These are phyloP conservation scores for Alternaria longipes DNA, from an alignment of 2,329 filamentous ascomycete species.

Conservation along the genomic window DNA sequence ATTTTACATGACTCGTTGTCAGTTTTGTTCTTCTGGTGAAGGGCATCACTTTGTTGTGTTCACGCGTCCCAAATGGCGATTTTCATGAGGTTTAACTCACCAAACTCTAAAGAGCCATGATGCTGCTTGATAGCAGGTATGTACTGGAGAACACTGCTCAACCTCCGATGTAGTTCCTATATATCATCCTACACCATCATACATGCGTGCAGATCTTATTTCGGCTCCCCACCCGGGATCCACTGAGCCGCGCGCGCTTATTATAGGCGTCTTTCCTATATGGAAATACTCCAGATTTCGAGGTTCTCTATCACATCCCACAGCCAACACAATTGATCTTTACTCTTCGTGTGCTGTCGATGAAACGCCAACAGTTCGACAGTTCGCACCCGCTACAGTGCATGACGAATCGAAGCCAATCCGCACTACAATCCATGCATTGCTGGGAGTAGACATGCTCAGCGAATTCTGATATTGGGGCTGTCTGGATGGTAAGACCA, in stretches of 20 bases:
- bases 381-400: conserved; percentile 9
- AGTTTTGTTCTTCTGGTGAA: not conserved
- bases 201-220: not conserved
- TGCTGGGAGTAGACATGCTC: conserved; percentile 1
- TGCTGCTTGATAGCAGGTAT: not conserved
- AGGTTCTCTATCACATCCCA: not conserved
- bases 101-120: not conserved
- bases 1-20: not conserved
- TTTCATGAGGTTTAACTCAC: not conserved
- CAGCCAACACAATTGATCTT: not conserved
- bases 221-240: not conserved
- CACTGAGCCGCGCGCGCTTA: not conserved
- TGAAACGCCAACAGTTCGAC: conserved; percentile 20
- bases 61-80: not conserved
- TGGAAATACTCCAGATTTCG: not conserved
- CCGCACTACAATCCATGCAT: conserved; percentile 12
- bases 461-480: not conserved
- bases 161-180: not conserved
- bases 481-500: not conserved
- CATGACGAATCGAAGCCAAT: conserved; percentile 13
- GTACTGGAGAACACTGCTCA: not conserved
- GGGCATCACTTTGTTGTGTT: not conserved
- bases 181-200: not conserved
- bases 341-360: conserved; percentile 4
- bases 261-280: not conserved